Evolutionary conservation across 331 rosid species (phyloP), one percentile per base, ranked within the genome.

Genomic region (Rhamnella rubrinervis): DNA sequence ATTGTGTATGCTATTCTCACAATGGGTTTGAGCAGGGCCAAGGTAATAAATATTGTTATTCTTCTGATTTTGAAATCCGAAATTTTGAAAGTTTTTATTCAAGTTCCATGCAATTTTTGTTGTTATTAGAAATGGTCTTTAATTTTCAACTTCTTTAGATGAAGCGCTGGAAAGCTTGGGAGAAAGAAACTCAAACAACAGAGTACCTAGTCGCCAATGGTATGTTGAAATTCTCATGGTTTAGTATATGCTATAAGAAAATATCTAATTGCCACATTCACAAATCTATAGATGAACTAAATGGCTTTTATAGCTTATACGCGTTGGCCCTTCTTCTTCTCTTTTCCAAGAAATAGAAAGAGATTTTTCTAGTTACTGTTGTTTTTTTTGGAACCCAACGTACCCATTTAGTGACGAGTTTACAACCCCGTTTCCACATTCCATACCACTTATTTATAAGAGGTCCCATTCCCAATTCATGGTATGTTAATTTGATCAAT

Each of bases 21-120:
- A n/a, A 35, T 77, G 68, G 82, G 77, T 69, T 70, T 81, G 63
- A 82, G 85, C 25, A 81, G 63, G 23, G 82, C 79, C 37, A 81
- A 81, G 85, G 85, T 81, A 65, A 37, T 26, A 7, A 9, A 21
- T 44, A 68, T n/a, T 8, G 6, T 41, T 20, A 41, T 65, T 35
- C 23, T 16, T 25, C 26, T 23, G 8, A 11, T 7, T 13, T 23
- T 11, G 12, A 18, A 6, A 13, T 53, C 8, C 10, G n/a, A 21
- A 6, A 53, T n/a, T 53, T 18, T 53, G 38, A 8, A 6, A 7
- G 23, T 58, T 23, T 58, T 53, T 18, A n/a, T 20, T 53, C 58
- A 53, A 58, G 38, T 12, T 12, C 18, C 16, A 9, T 5, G 1
- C 7, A 58, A 2, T 23, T 0, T 25, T 58, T 23, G 17, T 58